A percentile compares a stretch with the other conserved stretches of the same genome.
These are phyloP conservation scores for Ceratobasidium sp. DNA, from an alignment of 1,284 basidiomycete species.

Conservation along the genomic window DNA sequence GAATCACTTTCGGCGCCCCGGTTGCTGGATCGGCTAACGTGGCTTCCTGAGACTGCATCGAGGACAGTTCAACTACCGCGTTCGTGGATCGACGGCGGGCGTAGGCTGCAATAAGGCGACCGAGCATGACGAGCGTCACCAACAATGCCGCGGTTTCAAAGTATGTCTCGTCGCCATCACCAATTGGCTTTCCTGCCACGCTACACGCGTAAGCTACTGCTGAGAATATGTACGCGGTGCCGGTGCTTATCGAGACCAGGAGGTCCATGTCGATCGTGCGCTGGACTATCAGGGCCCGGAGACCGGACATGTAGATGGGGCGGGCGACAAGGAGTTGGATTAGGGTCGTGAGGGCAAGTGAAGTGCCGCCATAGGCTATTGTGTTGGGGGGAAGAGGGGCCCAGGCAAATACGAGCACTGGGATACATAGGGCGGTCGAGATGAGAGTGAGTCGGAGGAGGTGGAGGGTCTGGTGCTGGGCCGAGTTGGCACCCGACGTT, in stretches of 20 bases:
- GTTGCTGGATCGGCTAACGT: conserved; percentile 47
- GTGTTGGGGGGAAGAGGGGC: conserved; percentile 51
- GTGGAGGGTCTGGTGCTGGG: conserved; percentile 43
- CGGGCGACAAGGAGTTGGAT: conserved; percentile 52
- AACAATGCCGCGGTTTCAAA: conserved; percentile 58
- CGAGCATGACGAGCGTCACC: conserved; percentile 55
- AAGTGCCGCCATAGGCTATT: conserved; percentile 50
- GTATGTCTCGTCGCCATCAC: conserved; percentile 48
- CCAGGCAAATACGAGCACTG: conserved; percentile 57
- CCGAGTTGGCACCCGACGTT: conserved; percentile 18
- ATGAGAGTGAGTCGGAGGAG: conserved; percentile 48
- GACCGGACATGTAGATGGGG: conserved; percentile 51
- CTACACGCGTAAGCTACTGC: conserved; percentile 53
- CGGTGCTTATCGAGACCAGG: background rate
- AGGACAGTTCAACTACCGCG: conserved; percentile 47
- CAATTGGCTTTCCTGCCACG: conserved; percentile 49
- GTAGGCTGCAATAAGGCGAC: conserved; percentile 53
- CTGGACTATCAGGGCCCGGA: conserved; percentile 52
- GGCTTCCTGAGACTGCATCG: conserved; percentile 50
- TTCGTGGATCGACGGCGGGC: conserved; percentile 50
- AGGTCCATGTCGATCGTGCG: conserved; percentile 46
- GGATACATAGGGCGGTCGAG: conserved; percentile 52
- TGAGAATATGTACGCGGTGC: conserved; percentile 48
- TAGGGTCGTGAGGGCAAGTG: conserved; percentile 52
- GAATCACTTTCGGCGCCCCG: conserved; percentile 42